phyloP scores from a whole-genome alignment of 179 eudicot genomes.

The Gypsophila paniculata region DNA sequence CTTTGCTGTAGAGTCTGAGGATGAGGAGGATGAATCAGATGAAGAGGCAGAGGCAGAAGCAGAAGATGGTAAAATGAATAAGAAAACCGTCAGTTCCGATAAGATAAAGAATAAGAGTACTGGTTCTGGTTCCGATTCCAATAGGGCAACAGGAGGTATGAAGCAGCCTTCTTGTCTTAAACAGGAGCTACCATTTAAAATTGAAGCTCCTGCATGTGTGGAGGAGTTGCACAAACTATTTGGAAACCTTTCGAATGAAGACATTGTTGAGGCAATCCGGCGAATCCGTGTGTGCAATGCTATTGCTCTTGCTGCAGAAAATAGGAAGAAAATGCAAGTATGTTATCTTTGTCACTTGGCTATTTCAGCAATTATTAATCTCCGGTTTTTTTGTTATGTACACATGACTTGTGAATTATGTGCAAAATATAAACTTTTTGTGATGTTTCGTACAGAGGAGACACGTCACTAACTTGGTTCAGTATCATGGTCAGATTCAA shows the following conservation, averaged over 20 bases:
- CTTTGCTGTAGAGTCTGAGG: conserved; percentile 35
- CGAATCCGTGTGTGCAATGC: conserved; percentile 75
- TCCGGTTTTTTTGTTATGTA: not conserved
- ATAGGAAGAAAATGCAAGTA: conserved; percentile 91
- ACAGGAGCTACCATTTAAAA: conserved; percentile 75
- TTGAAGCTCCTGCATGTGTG: conserved; percentile 69
- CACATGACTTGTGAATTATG: not conserved
- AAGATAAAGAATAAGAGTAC: conserved; percentile 27
- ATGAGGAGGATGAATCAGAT: conserved; percentile 37
- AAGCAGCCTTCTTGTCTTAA: conserved; percentile 27
- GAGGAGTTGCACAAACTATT: conserved; percentile 59
- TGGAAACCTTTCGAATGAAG: conserved; percentile 56
- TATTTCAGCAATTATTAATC: not conserved
- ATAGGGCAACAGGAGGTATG: conserved; percentile 27
- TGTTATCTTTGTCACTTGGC: conserved; percentile 18
- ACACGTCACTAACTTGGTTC: too few species aligned
- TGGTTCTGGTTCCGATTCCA: conserved; percentile 8
- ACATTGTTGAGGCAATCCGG: conserved; percentile 72
- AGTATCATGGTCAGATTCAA: too few species aligned
- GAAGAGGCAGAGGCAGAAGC: conserved; percentile 34
- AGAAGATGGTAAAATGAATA: conserved; percentile 24
- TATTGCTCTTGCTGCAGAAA: conserved; percentile 78
- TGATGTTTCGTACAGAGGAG: too few species aligned
- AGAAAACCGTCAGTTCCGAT: conserved; percentile 18
- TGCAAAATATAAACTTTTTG: too few species aligned